Evolutionary conservation across 73 alveolate species (phyloP), one percentile per base, ranked within the genome.

Genomic region (Paramecium bursaria): DNA sequence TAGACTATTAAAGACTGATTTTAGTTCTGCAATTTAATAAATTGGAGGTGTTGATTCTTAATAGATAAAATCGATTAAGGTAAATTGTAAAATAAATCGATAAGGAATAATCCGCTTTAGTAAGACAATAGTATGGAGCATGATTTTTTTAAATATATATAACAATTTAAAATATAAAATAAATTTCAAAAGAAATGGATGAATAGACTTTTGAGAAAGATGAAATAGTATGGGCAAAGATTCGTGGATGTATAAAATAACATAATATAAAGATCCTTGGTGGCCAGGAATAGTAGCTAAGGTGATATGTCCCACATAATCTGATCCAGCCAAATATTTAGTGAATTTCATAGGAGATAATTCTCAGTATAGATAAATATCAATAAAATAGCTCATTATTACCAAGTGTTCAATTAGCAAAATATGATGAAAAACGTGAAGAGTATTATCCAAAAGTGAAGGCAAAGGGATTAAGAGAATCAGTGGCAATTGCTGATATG

Each of bases 271-370:
- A 67, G 82, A 67, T 57, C 82, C 82, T 30, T 67, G 82, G 82
- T 67, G 82, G 82, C 82, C 82, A 39, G 82, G 82, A 39, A 67
- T 67, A 21, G 21, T 67, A 35, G 82, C 60, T 39, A 35, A 67
- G 44, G 82, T 67, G 44, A 67, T 67, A 14, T 39, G 44, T 11
- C 60, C 33, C n/a, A n/a, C n/a, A 17, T 21, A 42, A 67, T 31
- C 82, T 0, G 82, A 67, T 14, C 82, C 53, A 31, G 22, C 55
- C 2, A 67, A 67, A 67, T 67, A 67, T 35, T 42, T 67, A 31
- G 82, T 67, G 50, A 67, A 67, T 67, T 67, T 67, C 57, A 67
- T 67, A 7, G 82, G 82, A 67, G 82, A 67, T 42, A 67, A 67
- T 23, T 67, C 82, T 19, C 82, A 67, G 82, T 67, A 67, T 35